Evolutionary conservation across 2,329 filamentous ascomycete species (phyloP).

Genomic region (Fonsecaea monophora): DNA sequence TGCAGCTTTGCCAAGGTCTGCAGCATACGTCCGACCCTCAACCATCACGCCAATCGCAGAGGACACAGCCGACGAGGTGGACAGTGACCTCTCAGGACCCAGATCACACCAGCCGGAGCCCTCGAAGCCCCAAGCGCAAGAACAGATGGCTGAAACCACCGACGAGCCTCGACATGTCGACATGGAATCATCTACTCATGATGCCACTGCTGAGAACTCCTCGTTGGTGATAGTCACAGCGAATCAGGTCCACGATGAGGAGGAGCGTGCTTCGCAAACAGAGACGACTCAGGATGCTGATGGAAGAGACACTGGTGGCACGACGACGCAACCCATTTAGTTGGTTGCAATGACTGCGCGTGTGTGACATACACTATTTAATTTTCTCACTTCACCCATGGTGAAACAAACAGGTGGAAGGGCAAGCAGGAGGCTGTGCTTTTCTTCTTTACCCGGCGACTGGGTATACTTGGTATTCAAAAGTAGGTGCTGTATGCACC

Average conservation of each 20-base stretch:
- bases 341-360: not conserved
- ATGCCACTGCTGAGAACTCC: not conserved
- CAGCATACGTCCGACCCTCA: constrained; percentile 12
- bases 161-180: not conserved
- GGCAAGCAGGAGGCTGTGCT: too few relatives aligned
- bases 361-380: not conserved
- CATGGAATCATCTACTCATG: not conserved
- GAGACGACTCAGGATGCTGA: not conserved
- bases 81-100: not conserved
- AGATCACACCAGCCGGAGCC: not conserved
- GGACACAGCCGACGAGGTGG: constrained; percentile 2
- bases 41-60: constrained; percentile 24
- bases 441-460: too few relatives aligned
- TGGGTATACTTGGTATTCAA: too few relatives aligned
- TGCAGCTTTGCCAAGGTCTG: constrained; percentile 11
- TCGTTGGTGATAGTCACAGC: not conserved
- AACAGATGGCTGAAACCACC: not conserved
- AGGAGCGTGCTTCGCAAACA: not conserved
- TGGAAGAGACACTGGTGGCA: constrained; percentile 23
- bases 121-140: not conserved
- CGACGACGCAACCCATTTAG: not conserved
- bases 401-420: too few relatives aligned
- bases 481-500: not conserved
- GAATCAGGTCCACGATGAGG: not conserved
- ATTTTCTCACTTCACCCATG: too few relatives aligned